Evolutionary conservation across 1,139 yeast genomes (phyloP).

Genomic region (Schwanniomyces etchellsii): DNA sequence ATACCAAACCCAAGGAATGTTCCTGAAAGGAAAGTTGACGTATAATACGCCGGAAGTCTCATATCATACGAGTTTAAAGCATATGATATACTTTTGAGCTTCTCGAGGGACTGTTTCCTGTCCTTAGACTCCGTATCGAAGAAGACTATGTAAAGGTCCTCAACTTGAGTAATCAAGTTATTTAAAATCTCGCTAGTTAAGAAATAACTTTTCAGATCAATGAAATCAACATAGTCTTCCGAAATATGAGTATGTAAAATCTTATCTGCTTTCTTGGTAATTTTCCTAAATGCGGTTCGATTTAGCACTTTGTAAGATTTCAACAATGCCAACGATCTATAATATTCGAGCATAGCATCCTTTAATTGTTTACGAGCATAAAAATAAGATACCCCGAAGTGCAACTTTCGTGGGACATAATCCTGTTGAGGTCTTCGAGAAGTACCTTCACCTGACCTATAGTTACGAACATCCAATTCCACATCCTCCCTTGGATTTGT

Average conservation of each 20-base stretch:
- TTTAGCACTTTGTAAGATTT: constrained; percentile 74
- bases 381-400: constrained; percentile 53
- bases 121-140: constrained; percentile 64
- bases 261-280: constrained; percentile 87
- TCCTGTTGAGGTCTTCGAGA: constrained; percentile 19
- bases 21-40: constrained; percentile 54
- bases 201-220: constrained; percentile 51
- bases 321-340: constrained; percentile 71
- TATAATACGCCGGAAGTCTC: constrained; percentile 28
- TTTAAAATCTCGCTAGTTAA: constrained; percentile 64
- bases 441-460: neutral
- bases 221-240: constrained; percentile 52
- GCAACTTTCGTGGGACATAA: constrained; percentile 23
- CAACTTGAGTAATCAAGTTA: constrained; percentile 54
- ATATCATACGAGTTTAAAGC: constrained; percentile 29
- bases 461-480: neutral
- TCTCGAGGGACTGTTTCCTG: constrained; percentile 70
- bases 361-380: constrained; percentile 73
- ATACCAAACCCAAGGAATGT: constrained; percentile 62
- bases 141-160: constrained; percentile 59
- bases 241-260: constrained; percentile 47
- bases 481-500: neutral
- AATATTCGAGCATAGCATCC: constrained; percentile 72
- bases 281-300: constrained; percentile 83
- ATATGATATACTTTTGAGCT: constrained; percentile 48